Evolutionary conservation across 129 eudicot species (phyloP).

Genomic region (Daucus carota): DNA sequence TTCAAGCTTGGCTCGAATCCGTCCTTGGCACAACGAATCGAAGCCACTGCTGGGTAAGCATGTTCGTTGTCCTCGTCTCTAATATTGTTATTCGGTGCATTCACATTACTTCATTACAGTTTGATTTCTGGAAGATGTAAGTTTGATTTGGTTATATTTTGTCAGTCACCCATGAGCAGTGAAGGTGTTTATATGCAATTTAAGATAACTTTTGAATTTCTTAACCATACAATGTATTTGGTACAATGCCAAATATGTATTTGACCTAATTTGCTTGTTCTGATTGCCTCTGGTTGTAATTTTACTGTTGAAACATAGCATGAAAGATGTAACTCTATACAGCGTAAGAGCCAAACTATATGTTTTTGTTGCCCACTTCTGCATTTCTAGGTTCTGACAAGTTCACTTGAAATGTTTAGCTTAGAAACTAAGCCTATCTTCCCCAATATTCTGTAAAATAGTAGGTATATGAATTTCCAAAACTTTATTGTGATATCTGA

Average conservation of each 20-base stretch:
- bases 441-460: not conserved
- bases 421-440: not conserved
- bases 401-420: not conserved
- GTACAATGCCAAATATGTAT: not conserved
- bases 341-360: not conserved
- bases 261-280: not conserved
- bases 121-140: not conserved
- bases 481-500: not conserved
- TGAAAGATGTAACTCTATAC: not conserved
- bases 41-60: constrained; percentile 76
- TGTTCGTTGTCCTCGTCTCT: not conserved
- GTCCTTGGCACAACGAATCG: constrained; percentile 49
- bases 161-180: not conserved
- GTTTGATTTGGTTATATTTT: not conserved
- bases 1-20: constrained; percentile 56
- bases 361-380: not conserved
- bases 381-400: not conserved
- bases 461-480: not conserved
- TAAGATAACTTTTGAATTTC: not conserved
- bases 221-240: not conserved
- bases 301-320: not conserved
- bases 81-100: not conserved
- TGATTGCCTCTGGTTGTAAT: not conserved
- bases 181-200: not conserved
- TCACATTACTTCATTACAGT: not conserved